These are phyloP conservation scores for Cetradonia linearis DNA, from an alignment of 495 filamentous ascomycete genomes.

Conservation along the genomic window DNA sequence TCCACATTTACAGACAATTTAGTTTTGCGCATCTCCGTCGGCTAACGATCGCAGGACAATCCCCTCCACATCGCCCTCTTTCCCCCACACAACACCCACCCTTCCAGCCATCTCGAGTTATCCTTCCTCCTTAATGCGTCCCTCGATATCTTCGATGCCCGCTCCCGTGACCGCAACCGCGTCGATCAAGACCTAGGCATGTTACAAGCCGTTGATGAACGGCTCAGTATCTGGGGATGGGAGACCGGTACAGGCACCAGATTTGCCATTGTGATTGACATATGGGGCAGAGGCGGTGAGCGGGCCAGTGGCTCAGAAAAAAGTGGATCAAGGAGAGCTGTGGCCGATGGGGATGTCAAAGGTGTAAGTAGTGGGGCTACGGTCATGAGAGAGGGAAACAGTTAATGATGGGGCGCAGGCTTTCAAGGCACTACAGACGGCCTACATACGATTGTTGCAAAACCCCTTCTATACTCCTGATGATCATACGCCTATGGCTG, in stretches of 20 bases:
- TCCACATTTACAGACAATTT: neutral
- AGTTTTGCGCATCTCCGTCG: neutral
- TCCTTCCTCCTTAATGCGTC: slow-evolving; percentile 82
- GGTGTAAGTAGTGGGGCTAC: slow-evolving; percentile 66
- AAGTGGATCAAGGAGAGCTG: slow-evolving; percentile 27
- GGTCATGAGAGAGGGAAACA: neutral
- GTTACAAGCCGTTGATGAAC: slow-evolving; percentile 84
- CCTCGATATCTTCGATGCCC: slow-evolving; percentile 85
- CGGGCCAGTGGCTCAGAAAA: slow-evolving; percentile 18
- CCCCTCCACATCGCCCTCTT: slow-evolving; percentile 90
- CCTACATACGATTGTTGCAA: slow-evolving; percentile 79
- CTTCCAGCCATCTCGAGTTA: slow-evolving; percentile 60
- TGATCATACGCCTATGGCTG: slow-evolving; percentile 51
- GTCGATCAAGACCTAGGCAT: slow-evolving; percentile 80
- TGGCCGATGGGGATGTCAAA: slow-evolving; percentile 45
- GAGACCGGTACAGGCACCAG: slow-evolving; percentile 93
- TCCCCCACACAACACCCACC: slow-evolving; percentile 42
- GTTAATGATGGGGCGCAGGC: slow-evolving; percentile 40
- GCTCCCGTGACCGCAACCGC: slow-evolving; percentile 51
- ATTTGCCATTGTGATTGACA: slow-evolving; percentile 79
- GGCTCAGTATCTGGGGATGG: slow-evolving; percentile 85
- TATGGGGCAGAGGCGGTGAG: slow-evolving; percentile 48
- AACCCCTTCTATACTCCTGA: slow-evolving; percentile 95
- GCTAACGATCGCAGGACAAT: slow-evolving; percentile 57
- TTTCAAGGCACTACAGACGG: slow-evolving; percentile 80